Evolutionary conservation across 805 yeast species (phyloP), one percentile per base, ranked within the genome.

Genomic region (Starmerella floris): DNA sequence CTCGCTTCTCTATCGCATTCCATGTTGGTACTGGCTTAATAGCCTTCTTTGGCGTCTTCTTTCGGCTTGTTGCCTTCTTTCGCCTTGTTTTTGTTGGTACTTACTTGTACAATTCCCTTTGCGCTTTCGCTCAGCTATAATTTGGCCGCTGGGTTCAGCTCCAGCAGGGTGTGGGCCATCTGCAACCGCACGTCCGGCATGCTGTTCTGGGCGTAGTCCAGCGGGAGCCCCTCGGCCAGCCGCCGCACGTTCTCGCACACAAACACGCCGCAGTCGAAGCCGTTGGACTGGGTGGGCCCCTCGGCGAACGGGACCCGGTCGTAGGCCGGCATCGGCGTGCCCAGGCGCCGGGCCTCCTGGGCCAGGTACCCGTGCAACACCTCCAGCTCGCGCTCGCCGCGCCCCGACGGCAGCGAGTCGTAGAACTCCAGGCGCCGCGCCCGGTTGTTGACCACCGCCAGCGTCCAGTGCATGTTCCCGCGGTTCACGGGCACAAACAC

Each of bases 201-300:
- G 55, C 84, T 94, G 6, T 64, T 61, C 52, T 80, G 87, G 6
- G 73, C 57, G 52, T 76, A 88, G 6, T 60, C 55, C 31, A 83
- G 61, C 0, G 67, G 68, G 22, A 59, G 58, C 4, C 67, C 71
- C 28, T 73, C 62, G 0, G 87, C 62, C 33, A 83, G 53, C 36
- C 70, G 77, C 37, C 75, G 71, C 1, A 82, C 83, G 37, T 77
- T 79, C 42, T 85, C 74, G 59, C 96, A 80, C 2, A 93, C 73
- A 56, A 87, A 91, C 2, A 88, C 94, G 6, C 98, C 98, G 65
- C 98, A 91, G 60, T 91, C 98, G 51, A 59, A 83, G 0, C 96
- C 96, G 56, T 91, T 91, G 23, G 69, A 65, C 58, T 91, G 98
- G 51, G 79, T 83, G 1, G 98, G 97, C 34, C 87, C 69, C n/a